These are phyloP conservation scores for Pseudofabraea citricarpa DNA, from an alignment of 2,329 filamentous ascomycete species.

Conservation along the genomic window DNA sequence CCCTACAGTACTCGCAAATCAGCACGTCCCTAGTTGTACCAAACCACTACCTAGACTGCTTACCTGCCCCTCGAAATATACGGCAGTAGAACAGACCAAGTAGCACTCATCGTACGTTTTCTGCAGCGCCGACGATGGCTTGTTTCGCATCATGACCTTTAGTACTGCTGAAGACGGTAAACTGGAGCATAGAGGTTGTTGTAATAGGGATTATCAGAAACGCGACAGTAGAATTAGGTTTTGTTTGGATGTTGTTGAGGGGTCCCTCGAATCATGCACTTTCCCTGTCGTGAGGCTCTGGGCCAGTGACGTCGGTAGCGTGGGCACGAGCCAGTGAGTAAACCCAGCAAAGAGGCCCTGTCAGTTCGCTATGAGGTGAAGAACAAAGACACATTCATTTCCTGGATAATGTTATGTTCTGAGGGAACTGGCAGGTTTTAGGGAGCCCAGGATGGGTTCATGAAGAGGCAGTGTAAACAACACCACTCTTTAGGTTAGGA, in stretches of 20 bases:
- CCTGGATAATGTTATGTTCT: too few relatives aligned
- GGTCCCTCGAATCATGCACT: neutral
- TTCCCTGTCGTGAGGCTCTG: neutral
- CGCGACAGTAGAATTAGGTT: neutral
- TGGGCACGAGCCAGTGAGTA: too few relatives aligned
- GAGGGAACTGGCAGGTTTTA: too few relatives aligned
- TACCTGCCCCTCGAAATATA: conserved; percentile 94
- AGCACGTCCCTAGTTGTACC: neutral
- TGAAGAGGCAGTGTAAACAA: neutral
- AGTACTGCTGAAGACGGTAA: neutral
- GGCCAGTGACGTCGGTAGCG: neutral
- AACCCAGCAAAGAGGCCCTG: neutral
- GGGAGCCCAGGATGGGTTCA: neutral
- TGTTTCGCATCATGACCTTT: conserved; percentile 43
- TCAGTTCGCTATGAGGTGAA: neutral
- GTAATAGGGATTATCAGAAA: neutral
- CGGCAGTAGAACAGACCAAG: conserved; percentile 87
- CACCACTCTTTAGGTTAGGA: neutral
- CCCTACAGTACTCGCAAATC: conserved; percentile 48
- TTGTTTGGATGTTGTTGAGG: neutral
- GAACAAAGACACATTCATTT: neutral
- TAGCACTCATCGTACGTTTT: conserved; percentile 98
- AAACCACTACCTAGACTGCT: conserved; percentile 10
- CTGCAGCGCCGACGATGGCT: conserved; percentile 71
- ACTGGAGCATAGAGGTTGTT: conserved; percentile 2